These are phyloP conservation scores for Umbelopsis ramanniana DNA, from an alignment of 192 early-diverging fungal species.

Conservation along the genomic window DNA sequence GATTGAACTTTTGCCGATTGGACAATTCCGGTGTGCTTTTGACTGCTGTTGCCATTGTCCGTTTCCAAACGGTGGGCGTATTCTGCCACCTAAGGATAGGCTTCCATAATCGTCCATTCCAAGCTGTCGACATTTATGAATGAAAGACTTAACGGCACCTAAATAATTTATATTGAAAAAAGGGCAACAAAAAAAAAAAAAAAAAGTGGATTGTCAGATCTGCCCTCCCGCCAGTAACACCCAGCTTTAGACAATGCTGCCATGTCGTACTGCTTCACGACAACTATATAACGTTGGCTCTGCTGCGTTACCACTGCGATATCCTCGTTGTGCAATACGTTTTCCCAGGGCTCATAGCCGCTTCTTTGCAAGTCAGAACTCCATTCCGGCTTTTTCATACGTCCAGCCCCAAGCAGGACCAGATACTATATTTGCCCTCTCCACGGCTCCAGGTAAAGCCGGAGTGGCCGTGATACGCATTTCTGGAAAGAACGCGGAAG, in stretches of 20 bases:
- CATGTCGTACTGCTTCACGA: background rate
- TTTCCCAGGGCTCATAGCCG: background rate
- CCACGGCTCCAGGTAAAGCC: constrained; percentile 73
- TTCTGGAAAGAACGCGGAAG: constrained; percentile 59
- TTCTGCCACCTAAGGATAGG: background rate
- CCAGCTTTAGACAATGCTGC: background rate
- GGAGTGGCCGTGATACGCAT: constrained; percentile 80
- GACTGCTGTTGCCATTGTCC: background rate
- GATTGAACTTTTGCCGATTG: constrained; percentile 45
- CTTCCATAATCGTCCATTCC: background rate
- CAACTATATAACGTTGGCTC: background rate
- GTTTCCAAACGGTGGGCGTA: background rate
- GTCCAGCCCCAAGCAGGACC: background rate
- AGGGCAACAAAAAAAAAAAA: background rate
- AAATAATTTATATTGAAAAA: background rate
- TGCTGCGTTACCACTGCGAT: background rate
- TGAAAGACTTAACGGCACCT: too few relatives aligned
- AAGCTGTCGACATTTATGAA: background rate
- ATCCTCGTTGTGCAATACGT: background rate
- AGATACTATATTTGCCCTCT: constrained; percentile 76
- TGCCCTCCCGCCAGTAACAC: background rate
- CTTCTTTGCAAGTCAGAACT: background rate
- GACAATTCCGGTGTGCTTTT: constrained; percentile 23
- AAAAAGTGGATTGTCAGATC: background rate
- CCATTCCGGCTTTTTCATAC: background rate